A percentile compares a stretch with the other conserved stretches of the same genome.
phyloP scores from a whole-genome alignment of 306 rosid genomes.

The Gillenia trifoliata region DNA sequence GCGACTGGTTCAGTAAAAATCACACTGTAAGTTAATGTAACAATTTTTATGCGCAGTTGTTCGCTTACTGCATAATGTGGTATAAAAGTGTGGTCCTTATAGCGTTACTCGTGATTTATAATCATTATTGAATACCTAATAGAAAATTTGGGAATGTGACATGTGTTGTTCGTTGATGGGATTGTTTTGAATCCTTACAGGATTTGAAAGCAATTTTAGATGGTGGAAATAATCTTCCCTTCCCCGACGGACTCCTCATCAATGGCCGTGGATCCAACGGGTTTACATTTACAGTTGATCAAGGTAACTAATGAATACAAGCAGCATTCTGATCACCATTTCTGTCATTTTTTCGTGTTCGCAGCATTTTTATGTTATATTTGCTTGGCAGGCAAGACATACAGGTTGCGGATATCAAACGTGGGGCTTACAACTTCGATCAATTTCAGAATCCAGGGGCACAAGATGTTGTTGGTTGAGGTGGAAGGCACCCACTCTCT shows the following conservation, averaged over 20 bases:
- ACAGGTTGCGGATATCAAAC: conserved; percentile 74
- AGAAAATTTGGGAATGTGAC: background rate
- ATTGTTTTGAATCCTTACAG: conserved; percentile 26
- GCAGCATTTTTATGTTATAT: background rate
- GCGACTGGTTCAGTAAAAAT: conserved; percentile 76
- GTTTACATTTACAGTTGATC: conserved; percentile 59
- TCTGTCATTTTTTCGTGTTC: background rate
- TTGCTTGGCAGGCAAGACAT: conserved; percentile 62
- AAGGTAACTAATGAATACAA: conserved; percentile 34
- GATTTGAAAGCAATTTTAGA: conserved; percentile 79
- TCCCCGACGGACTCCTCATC: conserved; percentile 78
- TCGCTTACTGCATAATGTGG: background rate
- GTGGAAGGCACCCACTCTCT: conserved; percentile 87
- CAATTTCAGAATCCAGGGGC: conserved; percentile 85
- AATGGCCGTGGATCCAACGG: conserved; percentile 70
- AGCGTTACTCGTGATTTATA: background rate
- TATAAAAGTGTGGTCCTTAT: background rate
- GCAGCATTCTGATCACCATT: background rate
- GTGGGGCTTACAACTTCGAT: conserved; percentile 75
- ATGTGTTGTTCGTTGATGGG: background rate
- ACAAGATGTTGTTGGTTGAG: conserved; percentile 69
- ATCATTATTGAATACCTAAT: background rate
- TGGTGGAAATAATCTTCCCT: conserved; percentile 70
- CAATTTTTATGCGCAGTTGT: background rate
- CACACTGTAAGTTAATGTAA: conserved; percentile 57